phyloP scores from a whole-genome alignment of 495 filamentous ascomycete genomes.

The Penicillium flavigenum region DNA sequence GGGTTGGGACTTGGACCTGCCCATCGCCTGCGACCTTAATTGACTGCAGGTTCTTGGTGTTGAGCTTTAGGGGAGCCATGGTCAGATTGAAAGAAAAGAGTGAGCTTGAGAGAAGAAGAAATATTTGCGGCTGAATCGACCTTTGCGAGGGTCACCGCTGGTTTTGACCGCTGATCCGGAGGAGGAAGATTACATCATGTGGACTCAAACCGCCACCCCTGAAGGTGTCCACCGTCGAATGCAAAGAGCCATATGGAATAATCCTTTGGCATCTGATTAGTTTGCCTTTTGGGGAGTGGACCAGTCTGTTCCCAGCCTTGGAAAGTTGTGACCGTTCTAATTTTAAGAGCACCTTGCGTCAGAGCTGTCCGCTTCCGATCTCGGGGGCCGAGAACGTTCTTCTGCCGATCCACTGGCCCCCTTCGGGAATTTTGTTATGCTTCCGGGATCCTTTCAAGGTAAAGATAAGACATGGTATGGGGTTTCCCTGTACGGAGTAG shows the following conservation, averaged over 20 bases:
- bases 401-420: not conserved
- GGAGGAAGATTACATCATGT: conserved; percentile 22
- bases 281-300: not conserved
- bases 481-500: not conserved
- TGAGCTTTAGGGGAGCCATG: conserved; percentile 45
- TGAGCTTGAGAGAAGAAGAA: not conserved
- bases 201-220: conserved; percentile 7
- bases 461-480: not conserved
- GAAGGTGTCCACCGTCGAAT: not conserved
- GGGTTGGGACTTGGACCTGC: conserved; percentile 36
- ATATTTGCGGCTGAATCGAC: not conserved
- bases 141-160: conserved; percentile 11
- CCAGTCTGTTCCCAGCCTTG: not conserved
- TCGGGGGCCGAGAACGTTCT: conserved; percentile 2
- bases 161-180: conserved; percentile 23
- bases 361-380: conserved; percentile 4
- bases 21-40: conserved; percentile 32
- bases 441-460: not conserved
- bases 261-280: not conserved
- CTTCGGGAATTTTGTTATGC: not conserved
- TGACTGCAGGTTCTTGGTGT: conserved; percentile 38
- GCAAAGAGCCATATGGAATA: not conserved
- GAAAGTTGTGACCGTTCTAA: not conserved
- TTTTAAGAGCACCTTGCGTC: not conserved
- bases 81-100: conserved; percentile 11